Conservation (phyloP, 169 alveolate species). For the Babesia sp. region DNA sequence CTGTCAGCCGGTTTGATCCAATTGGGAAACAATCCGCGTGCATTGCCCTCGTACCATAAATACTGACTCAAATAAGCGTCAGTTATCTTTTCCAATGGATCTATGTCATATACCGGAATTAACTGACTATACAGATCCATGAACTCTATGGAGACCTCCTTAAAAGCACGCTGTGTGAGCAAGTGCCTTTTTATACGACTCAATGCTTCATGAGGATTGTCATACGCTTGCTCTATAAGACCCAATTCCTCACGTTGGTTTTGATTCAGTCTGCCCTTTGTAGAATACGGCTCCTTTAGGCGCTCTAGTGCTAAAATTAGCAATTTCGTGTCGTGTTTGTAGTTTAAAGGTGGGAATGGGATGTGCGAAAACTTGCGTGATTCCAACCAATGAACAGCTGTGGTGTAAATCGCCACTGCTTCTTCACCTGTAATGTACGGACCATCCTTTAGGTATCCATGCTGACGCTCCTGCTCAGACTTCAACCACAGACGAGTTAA, state of each 20-base stretch:
- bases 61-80: conserved; percentile 99
- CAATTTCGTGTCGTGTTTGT: conserved; percentile 99
- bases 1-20: conserved; percentile 99
- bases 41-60: conserved; percentile 99
- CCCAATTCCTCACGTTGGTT: conserved; percentile 99
- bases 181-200: conserved; percentile 98
- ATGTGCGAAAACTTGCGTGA: conserved; percentile 97
- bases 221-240: conserved; percentile 99
- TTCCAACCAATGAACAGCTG: conserved; percentile 99
- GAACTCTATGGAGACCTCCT: conserved; percentile 97
- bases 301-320: conserved; percentile 97
- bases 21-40: conserved; percentile 97
- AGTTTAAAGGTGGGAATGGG: conserved; percentile 99
- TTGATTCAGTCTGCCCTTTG: conserved; percentile 95
- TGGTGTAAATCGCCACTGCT: conserved; percentile 99
- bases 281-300: conserved; percentile 96
- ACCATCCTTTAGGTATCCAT: conserved; percentile 97
- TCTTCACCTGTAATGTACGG: conserved; percentile 98
- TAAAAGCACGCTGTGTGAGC: conserved; percentile 97
- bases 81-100: conserved; percentile 99
- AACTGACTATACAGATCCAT: conserved; percentile 98
- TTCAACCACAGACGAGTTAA: conserved; percentile 98
- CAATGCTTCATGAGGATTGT: conserved; percentile 99
- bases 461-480: conserved; percentile 98
- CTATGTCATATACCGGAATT: conserved; percentile 99